phyloP scores from a whole-genome alignment of 1,139 yeast species.

The Nakaseomyces glabratus region DNA sequence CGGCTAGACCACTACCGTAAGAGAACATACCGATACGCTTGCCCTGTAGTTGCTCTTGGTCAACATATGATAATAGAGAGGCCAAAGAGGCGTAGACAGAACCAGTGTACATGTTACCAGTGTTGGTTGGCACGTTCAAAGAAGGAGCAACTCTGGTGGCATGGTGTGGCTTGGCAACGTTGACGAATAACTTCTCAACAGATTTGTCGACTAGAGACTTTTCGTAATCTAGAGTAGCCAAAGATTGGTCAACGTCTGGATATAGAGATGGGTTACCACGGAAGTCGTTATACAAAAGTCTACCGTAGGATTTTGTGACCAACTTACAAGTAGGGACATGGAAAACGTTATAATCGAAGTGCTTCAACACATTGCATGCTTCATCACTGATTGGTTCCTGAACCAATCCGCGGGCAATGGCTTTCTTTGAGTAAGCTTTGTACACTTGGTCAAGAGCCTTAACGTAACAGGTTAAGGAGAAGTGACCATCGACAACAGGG shows the following conservation, averaged over 20 bases:
- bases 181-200: slow-evolving; percentile 78
- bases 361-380: slow-evolving; percentile 55
- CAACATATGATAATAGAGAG: slow-evolving; percentile 69
- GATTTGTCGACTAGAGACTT: slow-evolving; percentile 69
- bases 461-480: slow-evolving; percentile 86
- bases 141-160: slow-evolving; percentile 72
- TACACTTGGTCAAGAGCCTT: slow-evolving; percentile 88
- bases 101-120: slow-evolving; percentile 98
- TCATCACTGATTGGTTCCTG: slow-evolving; percentile 37
- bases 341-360: slow-evolving; percentile 92
- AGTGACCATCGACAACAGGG: slow-evolving; percentile 97
- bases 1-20: slow-evolving; percentile 96
- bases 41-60: slow-evolving; percentile 61
- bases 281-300: slow-evolving; percentile 85
- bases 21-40: slow-evolving; percentile 91
- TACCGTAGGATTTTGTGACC: slow-evolving; percentile 86
- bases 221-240: slow-evolving; percentile 62
- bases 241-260: slow-evolving; percentile 51
- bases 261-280: slow-evolving; percentile 50
- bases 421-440: slow-evolving; percentile 71
- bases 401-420: slow-evolving; percentile 46
- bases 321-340: slow-evolving; percentile 98
- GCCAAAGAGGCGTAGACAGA: slow-evolving; percentile 83
- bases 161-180: slow-evolving; percentile 63
- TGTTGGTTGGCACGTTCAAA: slow-evolving; percentile 82